Evolutionary conservation across 768 basidiomycete species (phyloP).

Genomic region (Termitomyces sp.): DNA sequence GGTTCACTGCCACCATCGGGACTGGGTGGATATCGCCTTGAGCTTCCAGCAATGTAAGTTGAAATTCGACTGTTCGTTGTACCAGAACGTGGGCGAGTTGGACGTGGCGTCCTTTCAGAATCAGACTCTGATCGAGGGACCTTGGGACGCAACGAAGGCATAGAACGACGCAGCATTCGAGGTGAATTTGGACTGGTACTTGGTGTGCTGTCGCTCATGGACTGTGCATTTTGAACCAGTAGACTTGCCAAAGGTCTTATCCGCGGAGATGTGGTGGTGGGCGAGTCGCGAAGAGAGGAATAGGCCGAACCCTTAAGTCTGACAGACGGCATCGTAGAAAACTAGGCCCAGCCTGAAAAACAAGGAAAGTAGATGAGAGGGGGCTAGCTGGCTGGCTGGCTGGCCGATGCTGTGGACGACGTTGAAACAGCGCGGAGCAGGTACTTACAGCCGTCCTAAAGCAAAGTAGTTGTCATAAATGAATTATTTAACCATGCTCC

Average conservation of each 20-base stretch:
- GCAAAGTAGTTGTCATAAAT: not conserved
- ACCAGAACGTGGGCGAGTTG: constrained; percentile 27
- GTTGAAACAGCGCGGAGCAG: not conserved
- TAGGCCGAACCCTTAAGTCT: constrained; percentile 39
- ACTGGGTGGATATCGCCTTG: constrained; percentile 13
- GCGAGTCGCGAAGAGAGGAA: constrained; percentile 23
- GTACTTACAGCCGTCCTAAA: no score
- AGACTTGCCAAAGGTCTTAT: constrained; percentile 13
- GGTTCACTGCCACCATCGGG: constrained; percentile 9
- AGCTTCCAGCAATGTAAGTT: constrained; percentile 27
- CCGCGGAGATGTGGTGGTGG: constrained; percentile 3
- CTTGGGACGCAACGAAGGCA: constrained; percentile 17
- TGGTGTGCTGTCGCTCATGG: not conserved
- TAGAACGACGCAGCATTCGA: constrained; percentile 19
- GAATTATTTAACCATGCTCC: not conserved
- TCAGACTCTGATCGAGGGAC: constrained; percentile 3
- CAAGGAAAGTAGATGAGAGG: not conserved
- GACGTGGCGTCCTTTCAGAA: constrained; percentile 2
- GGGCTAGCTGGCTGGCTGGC: not conserved
- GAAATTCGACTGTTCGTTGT: constrained; percentile 36
- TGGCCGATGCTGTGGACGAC: not conserved
- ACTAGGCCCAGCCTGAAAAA: not conserved
- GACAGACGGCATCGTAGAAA: constrained; percentile 46
- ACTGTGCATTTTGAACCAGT: constrained; percentile 17
- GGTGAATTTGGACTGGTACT: constrained; percentile 2